Evolutionary conservation across 495 filamentous ascomycete species (phyloP), one percentile per base, ranked within the genome.

Genomic region (Aspergillus diversus): DNA sequence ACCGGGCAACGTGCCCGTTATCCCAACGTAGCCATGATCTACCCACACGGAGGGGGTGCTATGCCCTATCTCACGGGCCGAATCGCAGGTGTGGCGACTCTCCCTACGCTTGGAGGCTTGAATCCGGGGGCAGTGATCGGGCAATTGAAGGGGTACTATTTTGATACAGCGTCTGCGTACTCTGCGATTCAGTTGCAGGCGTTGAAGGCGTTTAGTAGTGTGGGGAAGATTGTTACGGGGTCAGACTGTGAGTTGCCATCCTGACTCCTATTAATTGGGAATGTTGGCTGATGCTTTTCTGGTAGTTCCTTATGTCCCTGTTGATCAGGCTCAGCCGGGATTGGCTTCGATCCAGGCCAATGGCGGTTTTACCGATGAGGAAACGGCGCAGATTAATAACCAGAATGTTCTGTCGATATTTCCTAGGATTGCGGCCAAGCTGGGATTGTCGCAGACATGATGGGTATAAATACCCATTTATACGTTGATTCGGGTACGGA

Each of bases 41-140:
- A 84, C 13, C 68, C 80, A 9, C 85, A 87, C 62, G 73, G 73
- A 2, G 83, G 81, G 8, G 81, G 81, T 1, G 76, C 75, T 3
- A 64, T 86, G 5, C 80, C 81, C 0, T 82, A 73, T 37, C 60
- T 84, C n/a, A 61, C 73, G 31, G 49, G 61, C 6, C 70, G 77
- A 0, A 60, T 71, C 9, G 69, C 69, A 1, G 67, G 63, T 0
- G 55, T 71, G n/a, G 59, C 63, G 11, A 63, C 63, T 6, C 57
- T 70, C 35, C 16, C 51, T 12, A 59, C 42, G 9, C 37, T 59
- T 16, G 65, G 53, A 33, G 65, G 60, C 2, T 33, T 62, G 15
- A 21, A 27, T 5, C 16, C 57, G n/a, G 16, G 58, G 32, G 59
- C 63, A 32, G 53, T 60, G 9, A n/a, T 70, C 34, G 59, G 31